Conservation (phyloP, 106 monocot species). For the Dendrobium nobile region DNA sequence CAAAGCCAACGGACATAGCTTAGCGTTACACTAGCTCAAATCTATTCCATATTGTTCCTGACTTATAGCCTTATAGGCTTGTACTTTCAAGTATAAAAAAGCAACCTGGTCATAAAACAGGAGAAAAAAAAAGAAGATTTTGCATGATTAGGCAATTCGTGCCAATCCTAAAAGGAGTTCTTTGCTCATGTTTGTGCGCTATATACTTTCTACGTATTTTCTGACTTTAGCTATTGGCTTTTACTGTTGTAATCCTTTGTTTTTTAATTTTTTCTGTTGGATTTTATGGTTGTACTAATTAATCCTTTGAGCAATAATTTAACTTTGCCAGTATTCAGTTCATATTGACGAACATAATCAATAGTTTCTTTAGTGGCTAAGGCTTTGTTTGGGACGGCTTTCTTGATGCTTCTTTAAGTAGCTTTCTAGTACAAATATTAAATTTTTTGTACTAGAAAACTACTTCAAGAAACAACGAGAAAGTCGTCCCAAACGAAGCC, state of each 20-base stretch:
- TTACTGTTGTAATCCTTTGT: not conserved
- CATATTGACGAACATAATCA: not conserved
- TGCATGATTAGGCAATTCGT: not conserved
- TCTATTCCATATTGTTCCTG: no score
- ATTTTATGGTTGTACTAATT: not conserved
- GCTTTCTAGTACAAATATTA: no score
- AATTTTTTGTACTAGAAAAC: no score
- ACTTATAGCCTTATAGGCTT: no score
- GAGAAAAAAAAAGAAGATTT: not conserved
- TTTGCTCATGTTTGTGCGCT: not conserved
- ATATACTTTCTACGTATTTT: not conserved
- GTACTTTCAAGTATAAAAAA: no score
- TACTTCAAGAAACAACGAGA: no score
- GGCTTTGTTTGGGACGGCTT: no score
- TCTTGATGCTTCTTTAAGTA: no score
- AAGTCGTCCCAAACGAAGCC: no score
- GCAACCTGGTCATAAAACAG: no score
- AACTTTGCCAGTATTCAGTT: not conserved
- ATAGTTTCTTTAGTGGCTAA: not conserved
- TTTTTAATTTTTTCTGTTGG: not conserved
- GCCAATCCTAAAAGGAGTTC: not conserved
- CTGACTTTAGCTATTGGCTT: not conserved
- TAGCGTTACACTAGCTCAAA: no score
- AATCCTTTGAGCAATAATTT: not conserved
- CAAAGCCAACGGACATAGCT: no score